These are phyloP conservation scores for Gamsiella multidivaricata DNA, from an alignment of 192 early-diverging fungal genomes.

Conservation along the genomic window DNA sequence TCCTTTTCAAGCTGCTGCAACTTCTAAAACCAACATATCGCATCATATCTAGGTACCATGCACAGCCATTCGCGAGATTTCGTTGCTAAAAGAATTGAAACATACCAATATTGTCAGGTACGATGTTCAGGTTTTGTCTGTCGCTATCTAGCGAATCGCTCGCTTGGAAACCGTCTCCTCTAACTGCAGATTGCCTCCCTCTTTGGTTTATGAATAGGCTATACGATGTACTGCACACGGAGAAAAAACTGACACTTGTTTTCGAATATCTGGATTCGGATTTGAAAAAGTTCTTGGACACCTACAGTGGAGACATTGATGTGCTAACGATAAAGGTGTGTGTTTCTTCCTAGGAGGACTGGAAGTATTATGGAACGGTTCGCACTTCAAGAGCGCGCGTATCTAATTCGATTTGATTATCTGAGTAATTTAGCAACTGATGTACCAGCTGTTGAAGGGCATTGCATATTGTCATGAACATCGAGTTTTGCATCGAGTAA, in stretches of 20 bases:
- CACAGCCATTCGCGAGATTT: conserved; percentile 89
- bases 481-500: conserved; percentile 92
- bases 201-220: conserved; percentile 61
- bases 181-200: neutral
- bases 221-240: conserved; percentile 97
- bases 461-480: conserved; percentile 97
- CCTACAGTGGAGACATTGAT: conserved; percentile 84
- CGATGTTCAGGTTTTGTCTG: no score
- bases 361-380: no score
- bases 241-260: conserved; percentile 97
- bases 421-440: no score
- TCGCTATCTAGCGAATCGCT: no score
- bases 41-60: conserved; percentile 79
- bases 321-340: conserved; percentile 88
- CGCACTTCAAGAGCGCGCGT: no score
- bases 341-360: no score
- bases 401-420: no score
- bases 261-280: conserved; percentile 99
- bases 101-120: conserved; percentile 88
- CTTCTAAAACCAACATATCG: no score
- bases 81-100: conserved; percentile 84
- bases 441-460: conserved; percentile 97
- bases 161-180: no score
- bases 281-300: conserved; percentile 98
- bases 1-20: no score